phyloP scores from a whole-genome alignment of 108 stramenopile genomes.

The Epithemia pelagica region DNA sequence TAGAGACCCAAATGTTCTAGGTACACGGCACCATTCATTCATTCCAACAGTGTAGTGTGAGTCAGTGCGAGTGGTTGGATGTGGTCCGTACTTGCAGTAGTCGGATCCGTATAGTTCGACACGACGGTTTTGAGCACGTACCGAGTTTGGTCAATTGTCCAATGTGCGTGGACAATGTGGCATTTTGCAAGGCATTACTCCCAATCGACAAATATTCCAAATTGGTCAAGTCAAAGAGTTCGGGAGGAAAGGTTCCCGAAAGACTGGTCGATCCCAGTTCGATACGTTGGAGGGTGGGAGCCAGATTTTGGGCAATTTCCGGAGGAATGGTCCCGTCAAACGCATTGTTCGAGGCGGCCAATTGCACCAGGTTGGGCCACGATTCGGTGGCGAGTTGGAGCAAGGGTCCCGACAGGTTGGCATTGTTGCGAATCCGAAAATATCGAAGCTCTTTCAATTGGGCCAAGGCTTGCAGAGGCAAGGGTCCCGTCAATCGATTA shows the following conservation, averaged over 20 bases:
- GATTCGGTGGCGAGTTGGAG: background rate
- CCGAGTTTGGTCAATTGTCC: conserved; percentile 13
- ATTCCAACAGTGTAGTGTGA: too few relatives aligned
- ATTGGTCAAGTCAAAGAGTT: background rate
- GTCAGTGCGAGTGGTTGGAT: too few relatives aligned
- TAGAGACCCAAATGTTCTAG: background rate
- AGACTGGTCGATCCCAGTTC: background rate
- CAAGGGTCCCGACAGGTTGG: background rate
- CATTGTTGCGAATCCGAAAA: background rate
- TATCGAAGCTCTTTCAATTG: background rate
- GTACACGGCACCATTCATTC: too few relatives aligned
- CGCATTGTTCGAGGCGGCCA: conserved; percentile 8
- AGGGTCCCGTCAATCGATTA: conserved; percentile 31
- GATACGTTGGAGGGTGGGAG: background rate
- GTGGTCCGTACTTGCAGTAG: too few relatives aligned
- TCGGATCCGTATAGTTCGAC: too few relatives aligned
- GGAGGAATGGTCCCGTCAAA: conserved; percentile 62
- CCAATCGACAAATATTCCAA: background rate
- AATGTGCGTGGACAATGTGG: conserved; percentile 9
- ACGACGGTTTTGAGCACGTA: background rate
- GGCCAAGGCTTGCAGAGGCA: conserved; percentile 11
- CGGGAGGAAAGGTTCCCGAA: background rate
- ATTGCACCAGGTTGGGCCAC: background rate
- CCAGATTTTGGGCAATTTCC: conserved; percentile 38
- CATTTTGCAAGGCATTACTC: background rate